A percentile compares a stretch with the other conserved stretches of the same genome.
phyloP scores from a whole-genome alignment of 345 rosid genomes.

The Populus pruinosa region DNA sequence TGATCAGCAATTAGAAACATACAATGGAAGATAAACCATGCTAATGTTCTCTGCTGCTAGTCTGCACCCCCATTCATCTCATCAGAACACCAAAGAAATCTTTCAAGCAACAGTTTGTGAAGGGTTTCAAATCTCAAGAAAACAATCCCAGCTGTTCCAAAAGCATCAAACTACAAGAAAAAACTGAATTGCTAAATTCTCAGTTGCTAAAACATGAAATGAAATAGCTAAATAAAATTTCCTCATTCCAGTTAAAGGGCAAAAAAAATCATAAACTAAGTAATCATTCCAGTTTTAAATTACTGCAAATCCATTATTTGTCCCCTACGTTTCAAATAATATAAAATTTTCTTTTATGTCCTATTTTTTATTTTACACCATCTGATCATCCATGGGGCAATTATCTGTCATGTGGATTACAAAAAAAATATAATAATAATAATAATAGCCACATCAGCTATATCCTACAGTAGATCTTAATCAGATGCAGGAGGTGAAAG shows the following conservation, averaged over 20 bases:
- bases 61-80: constrained; percentile 11
- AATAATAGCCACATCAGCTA: too few relatives aligned
- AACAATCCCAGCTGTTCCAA: constrained; percentile 12
- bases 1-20: constrained; percentile 21
- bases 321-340: too few relatives aligned
- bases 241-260: not conserved
- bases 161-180: constrained; percentile 19
- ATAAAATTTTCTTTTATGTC: too few relatives aligned
- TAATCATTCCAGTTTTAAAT: not conserved
- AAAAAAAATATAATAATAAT: too few relatives aligned
- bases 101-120: constrained; percentile 14
- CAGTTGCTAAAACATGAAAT: not conserved
- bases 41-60: constrained; percentile 14
- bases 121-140: not conserved
- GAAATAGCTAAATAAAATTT: not conserved
- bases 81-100: constrained; percentile 1
- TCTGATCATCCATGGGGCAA: too few relatives aligned
- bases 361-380: too few relatives aligned
- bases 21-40: constrained; percentile 25
- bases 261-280: not conserved
- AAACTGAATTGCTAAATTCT: not conserved
- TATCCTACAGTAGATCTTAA: too few relatives aligned
- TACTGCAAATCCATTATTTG: too few relatives aligned
- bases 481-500: not conserved
- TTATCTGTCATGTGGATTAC: too few relatives aligned